Evolutionary conservation across 2,329 filamentous ascomycete genomes (phyloP).

Genomic region (Cordyceps fumosorosea): DNA sequence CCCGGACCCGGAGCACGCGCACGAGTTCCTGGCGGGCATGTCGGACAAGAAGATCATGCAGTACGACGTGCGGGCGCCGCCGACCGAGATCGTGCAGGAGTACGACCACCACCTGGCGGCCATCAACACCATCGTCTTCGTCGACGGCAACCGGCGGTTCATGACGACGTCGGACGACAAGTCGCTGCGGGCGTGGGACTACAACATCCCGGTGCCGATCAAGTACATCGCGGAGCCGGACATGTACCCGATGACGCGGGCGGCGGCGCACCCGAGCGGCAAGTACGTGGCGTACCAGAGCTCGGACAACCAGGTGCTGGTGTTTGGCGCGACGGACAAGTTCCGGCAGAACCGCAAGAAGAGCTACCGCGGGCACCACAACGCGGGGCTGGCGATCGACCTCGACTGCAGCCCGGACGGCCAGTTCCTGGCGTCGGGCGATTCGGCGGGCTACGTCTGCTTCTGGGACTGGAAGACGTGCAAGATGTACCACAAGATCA

Average conservation of each 20-base stretch:
- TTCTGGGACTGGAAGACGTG: conserved; percentile 99
- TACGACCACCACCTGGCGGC: conserved; percentile 98
- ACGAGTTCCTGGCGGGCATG: conserved; percentile 95
- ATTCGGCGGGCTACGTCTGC: conserved; percentile 81
- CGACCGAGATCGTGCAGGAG: conserved; percentile 79
- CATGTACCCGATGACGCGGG: conserved; percentile 93
- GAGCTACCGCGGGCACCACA: conserved; percentile 91
- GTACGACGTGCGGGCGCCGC: conserved; percentile 74
- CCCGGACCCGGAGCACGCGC: conserved; percentile 64
- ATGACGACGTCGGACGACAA: conserved; percentile 98
- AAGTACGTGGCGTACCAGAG: conserved; percentile 94
- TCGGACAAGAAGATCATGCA: conserved; percentile 99
- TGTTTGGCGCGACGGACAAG: conserved; percentile 90
- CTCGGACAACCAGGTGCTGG: conserved; percentile 92
- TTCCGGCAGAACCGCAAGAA: conserved; percentile 98
- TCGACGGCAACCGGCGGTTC: conserved; percentile 89
- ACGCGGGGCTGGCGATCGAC: conserved; percentile 87
- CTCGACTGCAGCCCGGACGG: conserved; percentile 85
- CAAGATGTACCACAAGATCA: conserved; percentile 97
- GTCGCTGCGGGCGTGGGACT: conserved; percentile 93
- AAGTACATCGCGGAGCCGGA: conserved; percentile 97
- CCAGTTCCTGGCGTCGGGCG: conserved; percentile 81
- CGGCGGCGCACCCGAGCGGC: conserved; percentile 75
- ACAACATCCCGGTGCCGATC: conserved; percentile 95
- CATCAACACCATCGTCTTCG: conserved; percentile 95